Conservation (phyloP, 1,139 yeast genomes). For the Taphrina deformans region DNA sequence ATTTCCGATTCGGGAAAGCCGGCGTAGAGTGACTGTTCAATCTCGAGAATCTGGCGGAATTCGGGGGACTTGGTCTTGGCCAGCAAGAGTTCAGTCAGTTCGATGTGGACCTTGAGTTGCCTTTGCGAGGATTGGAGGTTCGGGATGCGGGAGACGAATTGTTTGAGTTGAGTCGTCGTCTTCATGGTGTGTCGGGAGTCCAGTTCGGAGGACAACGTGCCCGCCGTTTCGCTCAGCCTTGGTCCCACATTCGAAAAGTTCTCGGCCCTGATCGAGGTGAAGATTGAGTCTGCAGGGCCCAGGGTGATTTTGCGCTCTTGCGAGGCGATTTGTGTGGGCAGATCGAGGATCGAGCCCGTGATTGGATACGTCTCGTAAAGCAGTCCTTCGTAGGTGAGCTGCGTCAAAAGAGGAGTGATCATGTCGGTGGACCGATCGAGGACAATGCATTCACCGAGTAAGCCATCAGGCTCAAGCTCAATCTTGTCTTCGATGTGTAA, state of each 20-base stretch:
- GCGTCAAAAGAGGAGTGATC: conserved; percentile 68
- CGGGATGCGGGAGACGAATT: conserved; percentile 70
- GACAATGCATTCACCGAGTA: conserved; percentile 58
- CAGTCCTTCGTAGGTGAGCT: conserved; percentile 78
- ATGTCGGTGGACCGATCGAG: conserved; percentile 77
- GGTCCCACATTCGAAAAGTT: conserved; percentile 83
- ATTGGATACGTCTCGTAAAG: conserved; percentile 69
- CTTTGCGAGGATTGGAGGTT: conserved; percentile 67
- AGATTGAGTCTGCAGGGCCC: conserved; percentile 49
- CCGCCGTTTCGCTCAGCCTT: conserved; percentile 68
- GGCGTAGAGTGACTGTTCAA: conserved; percentile 72
- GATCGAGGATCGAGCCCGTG: conserved; percentile 51
- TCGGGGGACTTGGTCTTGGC: conserved; percentile 53
- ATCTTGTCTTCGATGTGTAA: conserved; percentile 36
- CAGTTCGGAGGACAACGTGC: conserved; percentile 66
- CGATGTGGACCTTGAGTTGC: conserved; percentile 67
- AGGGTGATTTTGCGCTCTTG: conserved; percentile 45
- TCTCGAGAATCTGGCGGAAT: conserved; percentile 60
- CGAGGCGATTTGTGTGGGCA: conserved; percentile 44
- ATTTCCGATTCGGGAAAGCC: conserved; percentile 58
- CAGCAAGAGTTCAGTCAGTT: conserved; percentile 68
- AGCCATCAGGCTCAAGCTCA: conserved; percentile 31
- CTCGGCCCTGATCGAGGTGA: conserved; percentile 58
- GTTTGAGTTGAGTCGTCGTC: conserved; percentile 65
- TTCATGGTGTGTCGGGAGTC: conserved; percentile 61